A percentile compares a stretch with the other conserved stretches of the same genome.
These are phyloP conservation scores for Draba incana DNA, from an alignment of 345 rosid species.

Conservation along the genomic window DNA sequence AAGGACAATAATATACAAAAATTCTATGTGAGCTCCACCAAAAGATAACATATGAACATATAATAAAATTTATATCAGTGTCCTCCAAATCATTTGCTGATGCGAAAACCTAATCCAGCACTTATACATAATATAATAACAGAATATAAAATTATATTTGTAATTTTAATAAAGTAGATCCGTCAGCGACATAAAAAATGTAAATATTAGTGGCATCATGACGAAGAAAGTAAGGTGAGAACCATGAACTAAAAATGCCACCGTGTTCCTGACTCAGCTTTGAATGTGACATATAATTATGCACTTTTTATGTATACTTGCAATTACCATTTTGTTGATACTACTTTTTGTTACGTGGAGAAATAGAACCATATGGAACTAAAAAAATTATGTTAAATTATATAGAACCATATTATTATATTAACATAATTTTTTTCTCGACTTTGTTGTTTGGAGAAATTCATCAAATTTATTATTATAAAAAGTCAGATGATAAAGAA, in stretches of 20 bases:
- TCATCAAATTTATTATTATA: no score
- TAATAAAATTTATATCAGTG: not conserved
- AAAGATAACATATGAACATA: conserved; percentile 17
- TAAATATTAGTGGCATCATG: conserved; percentile 9
- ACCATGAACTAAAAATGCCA: conserved; percentile 30
- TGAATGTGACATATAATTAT: conserved; percentile 31
- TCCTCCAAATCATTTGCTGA: conserved; percentile 33
- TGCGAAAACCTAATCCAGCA: conserved; percentile 41
- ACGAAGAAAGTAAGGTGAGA: conserved; percentile 30
- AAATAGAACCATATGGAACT: no score
- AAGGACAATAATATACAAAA: not conserved
- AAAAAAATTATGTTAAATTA: no score
- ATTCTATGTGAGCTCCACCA: conserved; percentile 34
- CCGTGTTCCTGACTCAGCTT: conserved; percentile 44
- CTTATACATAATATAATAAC: conserved; percentile 9
- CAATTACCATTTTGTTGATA: not conserved
- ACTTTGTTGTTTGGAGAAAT: no score
- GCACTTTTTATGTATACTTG: not conserved
- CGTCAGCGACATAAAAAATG: conserved; percentile 24
- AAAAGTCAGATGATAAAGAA: no score
- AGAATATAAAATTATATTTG: not conserved
- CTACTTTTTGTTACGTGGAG: not conserved
- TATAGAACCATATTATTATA: no score
- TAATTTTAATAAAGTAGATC: conserved; percentile 1
- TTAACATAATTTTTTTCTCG: no score